Evolutionary conservation across 805 yeast genomes (phyloP), one percentile per base, ranked within the genome.

Genomic region (Candida krabiensis): DNA sequence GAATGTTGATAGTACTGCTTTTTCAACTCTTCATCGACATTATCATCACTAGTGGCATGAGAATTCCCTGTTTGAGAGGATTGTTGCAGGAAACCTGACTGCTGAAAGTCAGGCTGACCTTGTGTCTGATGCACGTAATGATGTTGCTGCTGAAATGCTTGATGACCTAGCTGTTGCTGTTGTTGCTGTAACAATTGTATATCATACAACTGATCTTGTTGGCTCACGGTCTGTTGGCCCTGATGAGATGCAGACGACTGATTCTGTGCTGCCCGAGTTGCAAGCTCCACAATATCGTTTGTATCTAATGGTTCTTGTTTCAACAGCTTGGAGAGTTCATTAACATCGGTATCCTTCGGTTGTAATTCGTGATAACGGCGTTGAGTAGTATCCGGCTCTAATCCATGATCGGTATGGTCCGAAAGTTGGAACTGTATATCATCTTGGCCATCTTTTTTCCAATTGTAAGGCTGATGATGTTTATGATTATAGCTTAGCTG

Each of bases 401-500:
- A 21, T 21, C 24, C 24, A 21, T 21, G 24, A n/a, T 35, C 37
- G 2, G 27, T 14, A 7, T 45, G 46, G 28, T 46, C 47, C 18
- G 41, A 25, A 19, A 48, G 33, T 33, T 43, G 51, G 31, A 41
- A 47, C 30, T 40, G 46, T 12, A 46, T 38, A 21, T 48, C 52
- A 19, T 44, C 52, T 12, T 39, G 44, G 6, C 23, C 42, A 25
- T 53, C 53, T 21, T 53, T 50, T 38, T 58, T 54, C 67, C 68
- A 60, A 30, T 53, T 46, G 39, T 60, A 59, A 7, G 73, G 72
- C 9, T 45, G 50, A 44, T 70, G 75, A 28, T 63, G 62, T 43
- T 61, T 67, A 47, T 70, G 75, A 36, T 57, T 63, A 47, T 56
- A 70, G 23, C 59, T 48, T 2, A 70, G 47, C 33, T 57, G 63